Conservation (phyloP, 805 yeast genomes). For the Wickerhamomyces chambardii region DNA sequence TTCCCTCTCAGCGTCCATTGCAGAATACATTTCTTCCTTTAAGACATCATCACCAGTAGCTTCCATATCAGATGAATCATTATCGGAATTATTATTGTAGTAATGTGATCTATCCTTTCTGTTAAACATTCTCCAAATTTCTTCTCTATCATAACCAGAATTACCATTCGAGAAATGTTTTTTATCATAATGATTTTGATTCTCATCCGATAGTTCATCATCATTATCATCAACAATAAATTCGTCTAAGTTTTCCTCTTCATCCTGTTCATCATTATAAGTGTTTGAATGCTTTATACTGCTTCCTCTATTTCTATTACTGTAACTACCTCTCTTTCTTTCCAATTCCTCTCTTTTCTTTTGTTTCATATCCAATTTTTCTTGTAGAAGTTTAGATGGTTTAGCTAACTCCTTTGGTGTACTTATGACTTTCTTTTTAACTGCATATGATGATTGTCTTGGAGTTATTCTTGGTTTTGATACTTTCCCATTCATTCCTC, state of each 20-base stretch:
- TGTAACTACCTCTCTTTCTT: conserved; percentile 5
- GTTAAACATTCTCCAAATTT: conserved; percentile 83
- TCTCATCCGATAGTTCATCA: conserved; percentile 8
- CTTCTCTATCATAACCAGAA: conserved; percentile 74
- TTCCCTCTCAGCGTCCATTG: conserved; percentile 62
- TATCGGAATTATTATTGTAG: conserved; percentile 26
- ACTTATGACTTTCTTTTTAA: too few species aligned
- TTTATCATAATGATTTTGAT: conserved; percentile 19
- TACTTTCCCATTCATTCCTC: too few species aligned
- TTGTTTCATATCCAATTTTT: conserved; percentile 29
- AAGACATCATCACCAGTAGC: conserved; percentile 87
- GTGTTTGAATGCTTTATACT: too few species aligned
- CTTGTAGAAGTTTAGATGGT: conserved; percentile 47
- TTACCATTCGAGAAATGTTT: too few species aligned
- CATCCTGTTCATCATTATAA: conserved; percentile 29
- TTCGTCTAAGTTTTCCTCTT: conserved; percentile 40
- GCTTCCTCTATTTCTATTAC: background rate
- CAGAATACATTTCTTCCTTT: conserved; percentile 71
- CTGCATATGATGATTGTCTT: too few species aligned
- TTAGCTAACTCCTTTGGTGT: conserved; percentile 31
- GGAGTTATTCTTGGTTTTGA: too few species aligned
- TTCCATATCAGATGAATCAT: conserved; percentile 69
- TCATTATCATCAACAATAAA: conserved; percentile 49
- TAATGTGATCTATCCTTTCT: conserved; percentile 39
- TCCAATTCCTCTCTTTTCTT: conserved; percentile 7